Evolutionary conservation across 192 early-diverging fungal genomes (phyloP), one percentile per base, ranked within the genome.

Genomic region (Coemansia sp.): DNA sequence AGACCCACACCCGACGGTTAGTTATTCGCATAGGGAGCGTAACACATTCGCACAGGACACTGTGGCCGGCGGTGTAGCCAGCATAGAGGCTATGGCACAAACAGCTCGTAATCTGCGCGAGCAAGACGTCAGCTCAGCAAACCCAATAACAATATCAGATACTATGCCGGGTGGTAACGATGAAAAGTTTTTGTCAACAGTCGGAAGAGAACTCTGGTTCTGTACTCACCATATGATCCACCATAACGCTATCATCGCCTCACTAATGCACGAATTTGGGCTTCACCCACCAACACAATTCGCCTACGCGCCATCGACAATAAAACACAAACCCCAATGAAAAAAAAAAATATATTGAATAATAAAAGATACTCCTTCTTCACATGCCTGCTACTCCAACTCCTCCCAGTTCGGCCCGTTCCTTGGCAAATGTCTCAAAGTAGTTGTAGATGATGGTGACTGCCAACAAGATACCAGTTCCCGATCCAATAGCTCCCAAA

Each of bases 401-500:
- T 34, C 75, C 82, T 27, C 82, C 71, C 64, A 74, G 50, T 65
- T 84, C 82, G 6, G 77, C 74, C 82, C 90, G 92, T 85, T 97
- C 96, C 86, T 95, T 97, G 69, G 95, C 89, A 86, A 97, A 96
- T 76, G 95, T 90, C 83, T 96, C 95, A 88, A 94, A 96, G 89
- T 97, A 96, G 85, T 95, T 94, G 89, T 97, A 99, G 81, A 99
- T 99, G 69, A 96, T 98, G 31, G 98, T 99, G 40, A 98, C 96
- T 65, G 95, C 94, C 60, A 99, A 78, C 72, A 99, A 85, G 68
- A 99, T 99, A 90, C 98, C 98, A 20, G 98, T 99, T 48, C 98
- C 98, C 38, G 95, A 97, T 29, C 98, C 98, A 87, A 99, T 97
- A 29, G 98, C 98, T 55, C 95, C 96, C 41, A 99, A 83, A 72